Evolutionary conservation across 1,284 basidiomycete species (phyloP), one percentile per base, ranked within the genome.

Genomic region (Trametes versicolor): DNA sequence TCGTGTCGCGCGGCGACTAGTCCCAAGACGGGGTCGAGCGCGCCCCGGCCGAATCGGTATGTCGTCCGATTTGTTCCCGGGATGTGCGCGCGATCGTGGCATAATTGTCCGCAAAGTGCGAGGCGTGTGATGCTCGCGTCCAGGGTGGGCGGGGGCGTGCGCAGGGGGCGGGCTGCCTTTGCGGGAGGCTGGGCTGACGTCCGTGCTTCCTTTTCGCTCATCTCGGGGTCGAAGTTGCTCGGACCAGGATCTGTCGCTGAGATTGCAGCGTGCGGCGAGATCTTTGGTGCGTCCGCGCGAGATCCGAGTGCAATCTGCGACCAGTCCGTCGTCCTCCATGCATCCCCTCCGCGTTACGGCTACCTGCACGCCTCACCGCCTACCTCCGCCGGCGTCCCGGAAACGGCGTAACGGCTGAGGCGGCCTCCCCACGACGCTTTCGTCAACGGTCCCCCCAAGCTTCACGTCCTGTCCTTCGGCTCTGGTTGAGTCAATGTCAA

Each of bases 281-380:
- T 68, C 67, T 68, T 65, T 55, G 36, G 36, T 36, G 41, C n/a
- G n/a, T 34, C 8, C 21, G 43, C 32, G 36, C 64, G 50, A 68
- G 67, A 68, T 68, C 67, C 66, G 60, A 56, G 34, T 47, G 51
- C 48, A 63, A 63, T 67, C 63, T 68, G 48, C 41, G 39, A 25
- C 29, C 19, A 27, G 10, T 8, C 29, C 25, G 54, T 29, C 60
- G 34, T 34, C 59, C 56, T 48, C 15, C 56, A 25, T 60, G 37
- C 58, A 34, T 41, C n/a, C 56, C 54, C 41, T n/a, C 13, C 48
- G 39, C 53, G 47, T 48, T 50, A 52, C 60, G 60, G 60, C 25
- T 12, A 34, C 45, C 29, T 21, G 34, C 23, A 34, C 23, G 39
- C 45, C n/a, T 17, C 29, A 23, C 4, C 15, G 34, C 61, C 32